phyloP scores from a whole-genome alignment of 352 stramenopile genomes.

The Globisporangium heterothallicum region DNA sequence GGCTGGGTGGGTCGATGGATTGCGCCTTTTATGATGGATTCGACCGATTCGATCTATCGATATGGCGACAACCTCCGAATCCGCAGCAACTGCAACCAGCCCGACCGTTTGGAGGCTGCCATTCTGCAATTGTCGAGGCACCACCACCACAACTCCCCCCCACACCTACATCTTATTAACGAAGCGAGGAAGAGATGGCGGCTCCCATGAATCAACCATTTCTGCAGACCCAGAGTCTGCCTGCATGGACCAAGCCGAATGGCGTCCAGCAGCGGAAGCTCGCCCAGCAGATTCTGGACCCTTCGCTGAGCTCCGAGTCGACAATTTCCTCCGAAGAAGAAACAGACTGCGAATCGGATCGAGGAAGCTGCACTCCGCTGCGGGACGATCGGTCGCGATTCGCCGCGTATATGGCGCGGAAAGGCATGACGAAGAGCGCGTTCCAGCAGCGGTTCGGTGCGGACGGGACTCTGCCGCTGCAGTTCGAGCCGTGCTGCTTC shows the following conservation, averaged over 20 bases:
- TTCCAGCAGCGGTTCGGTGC: conserved; percentile 13
- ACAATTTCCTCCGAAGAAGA: conserved; percentile 51
- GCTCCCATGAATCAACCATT: too few species aligned
- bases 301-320: conserved; percentile 21
- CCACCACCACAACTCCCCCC: not conserved
- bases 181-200: conserved; percentile 11
- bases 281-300: conserved; percentile 10
- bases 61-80: not conserved
- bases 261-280: not conserved
- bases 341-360: conserved; percentile 65
- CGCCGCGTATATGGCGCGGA: conserved; percentile 34
- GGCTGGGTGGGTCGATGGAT: not conserved
- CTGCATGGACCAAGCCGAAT: conserved; percentile 13
- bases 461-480: not conserved
- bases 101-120: too few species aligned
- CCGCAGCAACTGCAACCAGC: conserved; percentile 8
- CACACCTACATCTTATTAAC: not conserved
- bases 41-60: not conserved
- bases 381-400: conserved; percentile 46
- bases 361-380: conserved; percentile 35
- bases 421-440: conserved; percentile 20
- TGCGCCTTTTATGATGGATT: not conserved
- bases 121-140: conserved; percentile 35
- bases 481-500: conserved; percentile 4
- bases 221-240: conserved; percentile 39